Percentiles rank a stretch among this genome's conserved stretches.
These are phyloP conservation scores for Croton setiger DNA, from an alignment of 441 rosid species.

Conservation along the genomic window DNA sequence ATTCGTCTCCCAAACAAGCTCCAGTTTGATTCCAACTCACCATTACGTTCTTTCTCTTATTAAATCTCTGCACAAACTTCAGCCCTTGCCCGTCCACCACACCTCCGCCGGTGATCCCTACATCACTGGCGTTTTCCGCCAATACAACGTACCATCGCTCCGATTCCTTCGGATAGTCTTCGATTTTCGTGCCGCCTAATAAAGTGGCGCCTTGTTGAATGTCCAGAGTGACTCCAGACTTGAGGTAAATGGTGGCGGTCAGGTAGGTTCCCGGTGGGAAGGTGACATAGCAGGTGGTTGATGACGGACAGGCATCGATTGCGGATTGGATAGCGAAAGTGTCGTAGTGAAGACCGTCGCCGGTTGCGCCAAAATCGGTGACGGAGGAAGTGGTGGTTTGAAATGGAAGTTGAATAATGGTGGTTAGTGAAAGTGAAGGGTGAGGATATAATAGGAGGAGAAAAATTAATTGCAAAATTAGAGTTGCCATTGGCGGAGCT, in stretches of 20 bases:
- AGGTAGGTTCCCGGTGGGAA: constrained; percentile 73
- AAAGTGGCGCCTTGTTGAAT: constrained; percentile 56
- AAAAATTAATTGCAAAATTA: not conserved
- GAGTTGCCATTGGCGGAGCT: not conserved
- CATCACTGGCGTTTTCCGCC: constrained; percentile 68
- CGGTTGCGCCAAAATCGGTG: constrained; percentile 69
- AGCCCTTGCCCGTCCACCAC: constrained; percentile 75
- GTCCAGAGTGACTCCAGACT: constrained; percentile 58
- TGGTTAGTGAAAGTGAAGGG: constrained; percentile 6
- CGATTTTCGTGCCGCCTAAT: constrained; percentile 59
- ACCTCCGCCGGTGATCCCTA: constrained; percentile 84
- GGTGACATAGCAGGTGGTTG: constrained; percentile 51
- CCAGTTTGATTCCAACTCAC: constrained; percentile 83
- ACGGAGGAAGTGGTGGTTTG: constrained; percentile 34
- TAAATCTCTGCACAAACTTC: constrained; percentile 57
- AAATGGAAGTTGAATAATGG: constrained; percentile 33
- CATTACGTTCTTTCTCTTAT: constrained; percentile 74
- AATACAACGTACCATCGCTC: constrained; percentile 72
- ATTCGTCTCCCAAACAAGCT: constrained; percentile 76
- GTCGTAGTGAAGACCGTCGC: constrained; percentile 70
- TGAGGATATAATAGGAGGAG: constrained; percentile 30
- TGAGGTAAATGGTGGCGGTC: constrained; percentile 65
- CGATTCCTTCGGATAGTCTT: constrained; percentile 56
- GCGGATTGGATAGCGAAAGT: constrained; percentile 69
- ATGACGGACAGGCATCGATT: constrained; percentile 53